A percentile compares a stretch with the other conserved stretches of the same genome.
Evolutionary conservation across 306 rosid species (phyloP).

Genomic region (Prosopis cineraria): DNA sequence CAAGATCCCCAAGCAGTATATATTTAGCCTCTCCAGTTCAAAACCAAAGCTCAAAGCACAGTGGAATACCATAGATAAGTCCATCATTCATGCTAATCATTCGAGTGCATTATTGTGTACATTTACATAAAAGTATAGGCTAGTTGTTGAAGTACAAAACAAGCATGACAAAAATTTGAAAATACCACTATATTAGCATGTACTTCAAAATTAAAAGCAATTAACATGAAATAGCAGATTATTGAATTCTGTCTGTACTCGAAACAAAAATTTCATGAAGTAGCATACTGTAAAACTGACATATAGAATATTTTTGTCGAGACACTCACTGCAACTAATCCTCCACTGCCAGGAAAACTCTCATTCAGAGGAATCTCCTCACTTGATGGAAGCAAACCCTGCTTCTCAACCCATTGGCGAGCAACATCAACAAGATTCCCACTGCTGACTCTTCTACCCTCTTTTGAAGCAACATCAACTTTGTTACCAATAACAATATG

Average conservation of each 20-base stretch:
- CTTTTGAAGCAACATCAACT: conserved; percentile 70
- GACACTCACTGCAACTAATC: conserved; percentile 63
- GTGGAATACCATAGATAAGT: not conserved
- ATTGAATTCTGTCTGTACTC: not conserved
- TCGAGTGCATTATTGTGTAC: not conserved
- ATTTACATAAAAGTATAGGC: not conserved
- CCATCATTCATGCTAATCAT: not conserved
- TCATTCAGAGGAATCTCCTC: conserved; percentile 79
- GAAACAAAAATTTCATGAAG: conserved; percentile 2
- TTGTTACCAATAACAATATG: conserved; percentile 70
- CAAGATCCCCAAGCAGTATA: not conserved
- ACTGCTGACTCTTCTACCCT: conserved; percentile 68
- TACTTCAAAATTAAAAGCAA: conserved; percentile 2
- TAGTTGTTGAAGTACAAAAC: not conserved
- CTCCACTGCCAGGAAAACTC: conserved; percentile 66
- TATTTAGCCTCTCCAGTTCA: not conserved
- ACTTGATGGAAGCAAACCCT: conserved; percentile 75
- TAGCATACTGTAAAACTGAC: not conserved
- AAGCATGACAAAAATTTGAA: not conserved
- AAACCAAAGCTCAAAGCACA: conserved; percentile 9
- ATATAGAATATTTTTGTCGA: not conserved
- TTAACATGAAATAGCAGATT: not conserved
- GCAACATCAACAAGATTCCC: conserved; percentile 82
- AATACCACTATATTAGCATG: conserved; percentile 1
- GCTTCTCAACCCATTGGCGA: conserved; percentile 85